Conservation (phyloP, 2,329 filamentous ascomycete genomes). For the Hymenoscyphus fraxineus region DNA sequence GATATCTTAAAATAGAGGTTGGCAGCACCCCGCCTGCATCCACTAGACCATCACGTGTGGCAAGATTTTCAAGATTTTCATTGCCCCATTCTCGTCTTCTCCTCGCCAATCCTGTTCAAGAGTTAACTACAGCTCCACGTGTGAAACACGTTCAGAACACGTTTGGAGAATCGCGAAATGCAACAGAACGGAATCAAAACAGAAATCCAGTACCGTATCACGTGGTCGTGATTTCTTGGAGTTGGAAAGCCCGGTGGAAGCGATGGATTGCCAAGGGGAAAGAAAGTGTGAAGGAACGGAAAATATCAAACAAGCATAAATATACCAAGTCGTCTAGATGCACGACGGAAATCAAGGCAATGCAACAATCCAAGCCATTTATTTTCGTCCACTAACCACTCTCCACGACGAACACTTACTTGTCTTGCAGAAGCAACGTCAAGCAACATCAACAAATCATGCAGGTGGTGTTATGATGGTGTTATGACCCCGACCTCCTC, state of each 20-base stretch:
- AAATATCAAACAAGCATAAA: neutral
- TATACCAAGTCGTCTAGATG: neutral
- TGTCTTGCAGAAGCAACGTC: neutral
- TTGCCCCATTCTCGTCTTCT: neutral
- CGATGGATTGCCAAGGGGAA: neutral
- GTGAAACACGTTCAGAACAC: slow-evolving; percentile 13
- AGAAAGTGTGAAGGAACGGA: neutral
- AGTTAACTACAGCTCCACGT: slow-evolving; percentile 6
- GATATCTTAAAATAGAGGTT: too few relatives aligned
- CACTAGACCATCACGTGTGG: neutral
- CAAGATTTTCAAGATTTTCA: neutral
- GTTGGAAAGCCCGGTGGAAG: neutral
- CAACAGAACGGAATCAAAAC: slow-evolving; percentile 11
- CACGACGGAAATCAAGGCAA: neutral
- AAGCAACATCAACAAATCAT: neutral
- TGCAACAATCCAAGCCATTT: too few relatives aligned
- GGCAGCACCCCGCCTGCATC: too few relatives aligned
- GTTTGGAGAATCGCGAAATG: slow-evolving; percentile 14
- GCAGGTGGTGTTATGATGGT: neutral
- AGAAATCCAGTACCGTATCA: neutral
- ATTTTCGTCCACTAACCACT: neutral
- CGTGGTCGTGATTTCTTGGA: neutral
- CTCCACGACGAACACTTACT: neutral
- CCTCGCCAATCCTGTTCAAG: slow-evolving; percentile 5
- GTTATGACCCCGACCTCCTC: neutral